Evolutionary conservation across 139 green algal species (phyloP).

Genomic region (Picochlorum sp.): DNA sequence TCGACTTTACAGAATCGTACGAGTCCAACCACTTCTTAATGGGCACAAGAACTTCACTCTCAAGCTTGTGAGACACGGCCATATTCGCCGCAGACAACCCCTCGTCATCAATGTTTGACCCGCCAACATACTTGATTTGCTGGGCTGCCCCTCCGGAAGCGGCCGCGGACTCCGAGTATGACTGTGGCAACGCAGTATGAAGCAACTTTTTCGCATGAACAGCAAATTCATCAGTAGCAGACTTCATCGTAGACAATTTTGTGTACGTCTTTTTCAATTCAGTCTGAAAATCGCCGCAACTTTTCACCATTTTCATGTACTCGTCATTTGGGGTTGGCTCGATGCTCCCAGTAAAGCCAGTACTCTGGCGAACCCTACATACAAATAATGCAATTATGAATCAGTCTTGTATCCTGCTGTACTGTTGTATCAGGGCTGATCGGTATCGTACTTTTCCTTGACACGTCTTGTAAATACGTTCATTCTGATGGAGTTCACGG

Average conservation of each 20-base stretch:
- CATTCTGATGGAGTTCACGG: background rate
- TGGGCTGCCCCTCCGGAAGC: background rate
- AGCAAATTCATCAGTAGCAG: background rate
- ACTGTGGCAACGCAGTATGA: background rate
- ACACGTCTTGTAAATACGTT: background rate
- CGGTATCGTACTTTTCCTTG: background rate
- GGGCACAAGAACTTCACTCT: conserved; percentile 7
- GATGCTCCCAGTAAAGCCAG: conserved; percentile 7
- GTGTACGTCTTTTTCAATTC: conserved; percentile 1
- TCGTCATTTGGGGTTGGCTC: conserved; percentile 4
- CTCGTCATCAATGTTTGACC: conserved; percentile 1
- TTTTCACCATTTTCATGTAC: conserved; percentile 4
- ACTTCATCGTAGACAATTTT: background rate
- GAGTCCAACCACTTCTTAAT: conserved; percentile 15
- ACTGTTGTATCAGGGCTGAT: no score
- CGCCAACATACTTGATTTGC: background rate
- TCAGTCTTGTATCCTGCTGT: no score
- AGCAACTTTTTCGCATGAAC: background rate
- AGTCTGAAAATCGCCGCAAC: background rate
- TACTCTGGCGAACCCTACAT: conserved; percentile 8
- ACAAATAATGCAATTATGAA: no score
- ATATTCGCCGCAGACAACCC: background rate
- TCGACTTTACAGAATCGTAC: background rate
- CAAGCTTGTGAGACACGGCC: background rate
- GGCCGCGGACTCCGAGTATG: conserved; percentile 6